Conservation (phyloP, 257 asterid genomes). For the Buddleja alternifolia region DNA sequence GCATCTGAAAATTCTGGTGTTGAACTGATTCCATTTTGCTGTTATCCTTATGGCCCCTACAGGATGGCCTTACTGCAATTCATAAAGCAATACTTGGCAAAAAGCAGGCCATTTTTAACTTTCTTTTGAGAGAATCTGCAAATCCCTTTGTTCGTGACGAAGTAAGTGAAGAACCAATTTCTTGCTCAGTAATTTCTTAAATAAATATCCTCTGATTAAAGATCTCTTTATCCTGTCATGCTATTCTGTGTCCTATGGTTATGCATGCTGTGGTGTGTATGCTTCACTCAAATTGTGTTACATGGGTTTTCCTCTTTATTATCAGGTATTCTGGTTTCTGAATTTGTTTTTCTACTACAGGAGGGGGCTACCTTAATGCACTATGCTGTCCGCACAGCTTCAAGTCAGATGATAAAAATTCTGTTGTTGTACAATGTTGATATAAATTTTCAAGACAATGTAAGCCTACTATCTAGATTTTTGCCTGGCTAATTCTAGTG, state of each 20-base stretch:
- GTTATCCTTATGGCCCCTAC: slow-evolving; percentile 26
- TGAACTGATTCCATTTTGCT: slow-evolving; percentile 30
- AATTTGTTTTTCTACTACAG: slow-evolving; percentile 45
- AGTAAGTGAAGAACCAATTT: slow-evolving; percentile 48
- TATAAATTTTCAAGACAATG: slow-evolving; percentile 75
- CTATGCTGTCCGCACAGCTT: slow-evolving; percentile 81
- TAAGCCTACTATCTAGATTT: slow-evolving; percentile 37
- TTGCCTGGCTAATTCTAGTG: background rate
- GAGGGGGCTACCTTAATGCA: slow-evolving; percentile 93
- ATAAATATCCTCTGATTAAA: slow-evolving; percentile 10
- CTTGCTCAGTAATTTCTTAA: slow-evolving; percentile 14
- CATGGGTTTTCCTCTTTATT: background rate
- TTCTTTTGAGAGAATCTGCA: slow-evolving; percentile 83
- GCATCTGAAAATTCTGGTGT: background rate
- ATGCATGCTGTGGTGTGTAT: background rate
- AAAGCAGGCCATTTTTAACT: slow-evolving; percentile 88
- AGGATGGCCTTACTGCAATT: slow-evolving; percentile 85
- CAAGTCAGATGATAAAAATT: slow-evolving; percentile 87
- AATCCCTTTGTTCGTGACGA: slow-evolving; percentile 80
- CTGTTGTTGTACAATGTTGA: slow-evolving; percentile 82
- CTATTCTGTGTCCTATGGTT: slow-evolving; percentile 7
- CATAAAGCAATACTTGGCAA: slow-evolving; percentile 89
- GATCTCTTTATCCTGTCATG: slow-evolving; percentile 12
- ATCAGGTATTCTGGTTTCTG: slow-evolving; percentile 19
- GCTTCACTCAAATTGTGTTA: background rate